Evolutionary conservation across 169 alveolate species (phyloP).

Genomic region (Eimeria falciformis): DNA sequence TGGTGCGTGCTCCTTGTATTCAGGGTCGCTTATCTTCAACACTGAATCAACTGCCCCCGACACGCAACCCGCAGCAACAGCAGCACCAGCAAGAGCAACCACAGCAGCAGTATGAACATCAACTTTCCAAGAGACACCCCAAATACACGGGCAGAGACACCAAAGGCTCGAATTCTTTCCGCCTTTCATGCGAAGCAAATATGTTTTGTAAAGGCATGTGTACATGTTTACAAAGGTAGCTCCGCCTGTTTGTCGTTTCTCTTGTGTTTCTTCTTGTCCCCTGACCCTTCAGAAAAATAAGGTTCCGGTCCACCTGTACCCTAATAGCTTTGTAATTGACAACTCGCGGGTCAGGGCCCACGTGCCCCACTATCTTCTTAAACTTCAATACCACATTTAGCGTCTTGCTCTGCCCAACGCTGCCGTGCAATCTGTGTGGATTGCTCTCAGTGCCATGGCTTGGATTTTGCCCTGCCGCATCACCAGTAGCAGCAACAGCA

Average conservation of each 20-base stretch:
- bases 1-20: constrained; percentile 87
- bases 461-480: constrained; percentile 63
- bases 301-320: constrained; percentile 87
- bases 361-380: constrained; percentile 93
- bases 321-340: constrained; percentile 88
- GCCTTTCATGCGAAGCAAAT: too few relatives aligned
- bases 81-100: constrained; percentile 11
- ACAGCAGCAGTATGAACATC: too few relatives aligned
- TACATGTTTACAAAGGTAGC: too few relatives aligned
- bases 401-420: constrained; percentile 90
- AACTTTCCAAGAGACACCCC: too few relatives aligned
- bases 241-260: too few relatives aligned
- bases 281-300: constrained; percentile 58
- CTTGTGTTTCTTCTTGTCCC: too few relatives aligned
- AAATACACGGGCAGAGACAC: too few relatives aligned
- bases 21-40: constrained; percentile 90
- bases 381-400: constrained; percentile 89
- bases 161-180: too few relatives aligned
- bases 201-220: too few relatives aligned
- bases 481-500: constrained; percentile 42
- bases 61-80: constrained; percentile 64
- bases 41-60: constrained; percentile 87
- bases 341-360: constrained; percentile 90
- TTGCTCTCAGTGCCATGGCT: constrained; percentile 91
- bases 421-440: constrained; percentile 91